Evolutionary conservation across 352 stramenopile species (phyloP), one percentile per base, ranked within the genome.

Genomic region (Phytophthora podocarpi): DNA sequence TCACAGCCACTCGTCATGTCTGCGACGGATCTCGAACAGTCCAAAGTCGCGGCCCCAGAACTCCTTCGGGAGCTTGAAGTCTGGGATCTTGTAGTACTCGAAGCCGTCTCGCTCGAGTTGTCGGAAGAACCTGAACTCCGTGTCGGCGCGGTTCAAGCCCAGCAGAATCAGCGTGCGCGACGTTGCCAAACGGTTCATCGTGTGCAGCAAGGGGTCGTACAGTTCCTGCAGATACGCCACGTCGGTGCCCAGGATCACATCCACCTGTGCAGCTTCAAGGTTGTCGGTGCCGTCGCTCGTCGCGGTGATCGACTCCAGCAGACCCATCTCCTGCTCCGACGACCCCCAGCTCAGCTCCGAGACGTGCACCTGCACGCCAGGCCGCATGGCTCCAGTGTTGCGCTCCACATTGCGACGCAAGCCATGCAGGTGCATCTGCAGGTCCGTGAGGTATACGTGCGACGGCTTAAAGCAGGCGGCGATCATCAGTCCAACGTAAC

Each of bases 31-130:
- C 54, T 93, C 71, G 47, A 95, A 93, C 13, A 95, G 52, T 8
- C 77, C 85, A 72, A 93, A 95, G 57, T 95, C 85, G 53, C 87
- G 89, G 34, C 85, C 78, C 46, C 77, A 80, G 59, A 80, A 88
- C 15, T 82, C 76, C 24, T 43, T 36, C 11, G 72, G 72, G 9
- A 95, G 59, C 42, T 83, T 62, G 13, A 77, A 68, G 54, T 91
- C 83, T 7, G 74, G 51, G 52, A 95, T 80, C 72, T 89, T 93
- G 75, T 95, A 93, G 72, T 90, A 91, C 59, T 88, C 80, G 34
- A 91, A 95, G 42, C 82, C 83, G 18, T 84, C 67, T 16, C 75
- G 64, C 36, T 88, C 80, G 39, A 95, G 79, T 11, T 80, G 81
- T 15, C 54, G 68, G 61, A 95, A 95, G 60, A 93, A 95, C 18